These are phyloP conservation scores for Alternaria brassicicola DNA, from an alignment of 2,329 filamentous ascomycete genomes.

Conservation along the genomic window DNA sequence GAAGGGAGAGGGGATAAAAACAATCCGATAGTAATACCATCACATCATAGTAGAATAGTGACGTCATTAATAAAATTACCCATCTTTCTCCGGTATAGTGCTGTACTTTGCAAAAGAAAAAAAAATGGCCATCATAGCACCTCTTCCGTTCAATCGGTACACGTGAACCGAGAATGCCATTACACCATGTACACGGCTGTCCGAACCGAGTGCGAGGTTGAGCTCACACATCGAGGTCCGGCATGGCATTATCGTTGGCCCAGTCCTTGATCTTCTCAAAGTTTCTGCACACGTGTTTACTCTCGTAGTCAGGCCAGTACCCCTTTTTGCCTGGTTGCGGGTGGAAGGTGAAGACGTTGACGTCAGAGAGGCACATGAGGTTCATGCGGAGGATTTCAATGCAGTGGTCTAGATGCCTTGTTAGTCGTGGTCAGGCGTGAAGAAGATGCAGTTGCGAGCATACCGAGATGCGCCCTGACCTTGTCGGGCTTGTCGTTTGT, in stretches of 20 bases:
- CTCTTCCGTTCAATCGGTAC: neutral
- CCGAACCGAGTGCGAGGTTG: neutral
- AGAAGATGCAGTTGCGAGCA: neutral
- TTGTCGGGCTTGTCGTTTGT: constrained; percentile 38
- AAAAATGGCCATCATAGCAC: neutral
- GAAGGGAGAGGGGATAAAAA: no score
- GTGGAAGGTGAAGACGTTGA: constrained; percentile 47
- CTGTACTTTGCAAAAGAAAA: neutral
- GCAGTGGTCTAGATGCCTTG: constrained; percentile 36
- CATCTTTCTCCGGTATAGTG: no score
- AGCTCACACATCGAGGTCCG: constrained; percentile 29
- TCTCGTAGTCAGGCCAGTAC: constrained; percentile 42
- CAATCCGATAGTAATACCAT: no score
- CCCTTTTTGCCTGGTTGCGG: constrained; percentile 27
- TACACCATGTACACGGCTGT: neutral
- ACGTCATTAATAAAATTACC: no score
- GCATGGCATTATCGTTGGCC: constrained; percentile 43
- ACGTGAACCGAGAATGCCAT: neutral
- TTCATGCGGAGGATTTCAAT: constrained; percentile 47
- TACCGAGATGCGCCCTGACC: constrained; percentile 37
- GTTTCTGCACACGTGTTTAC: constrained; percentile 42
- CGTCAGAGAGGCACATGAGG: constrained; percentile 44
- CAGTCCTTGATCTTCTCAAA: constrained; percentile 44
- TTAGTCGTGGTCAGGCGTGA: neutral
- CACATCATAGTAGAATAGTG: no score